Conservation (phyloP, 2,329 filamentous ascomycete species). For the Phaeosphaeria sp. region DNA sequence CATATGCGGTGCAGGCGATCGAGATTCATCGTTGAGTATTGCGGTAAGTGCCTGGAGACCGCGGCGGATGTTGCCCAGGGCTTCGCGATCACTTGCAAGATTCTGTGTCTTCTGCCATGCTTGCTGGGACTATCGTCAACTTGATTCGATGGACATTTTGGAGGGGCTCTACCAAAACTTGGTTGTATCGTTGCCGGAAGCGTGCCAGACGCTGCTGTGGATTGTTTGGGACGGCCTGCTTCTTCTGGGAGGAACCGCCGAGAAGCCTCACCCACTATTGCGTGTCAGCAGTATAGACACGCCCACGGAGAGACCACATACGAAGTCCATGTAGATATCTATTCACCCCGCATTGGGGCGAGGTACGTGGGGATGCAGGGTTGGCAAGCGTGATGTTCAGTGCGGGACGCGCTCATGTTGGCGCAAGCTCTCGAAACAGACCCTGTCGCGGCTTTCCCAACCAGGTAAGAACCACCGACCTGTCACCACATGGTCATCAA, state of each 20-base stretch:
- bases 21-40: slow-evolving; percentile 87
- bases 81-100: slow-evolving; percentile 58
- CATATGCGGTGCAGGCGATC: slow-evolving; percentile 85
- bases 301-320: background rate
- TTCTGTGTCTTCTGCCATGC: slow-evolving; percentile 65
- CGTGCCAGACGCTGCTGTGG: slow-evolving; percentile 66
- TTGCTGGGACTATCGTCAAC: slow-evolving; percentile 52
- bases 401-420: background rate
- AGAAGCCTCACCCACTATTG: slow-evolving; percentile 68
- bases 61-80: slow-evolving; percentile 57
- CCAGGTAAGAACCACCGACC: background rate
- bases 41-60: slow-evolving; percentile 64
- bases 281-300: background rate
- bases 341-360: slow-evolving; percentile 1
- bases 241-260: slow-evolving; percentile 61
- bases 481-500: background rate
- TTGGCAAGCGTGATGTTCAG: background rate
- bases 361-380: slow-evolving; percentile 1
- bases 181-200: slow-evolving; percentile 67
- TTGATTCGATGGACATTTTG: no score
- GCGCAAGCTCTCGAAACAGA: background rate
- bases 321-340: slow-evolving; percentile 1
- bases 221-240: slow-evolving; percentile 58
- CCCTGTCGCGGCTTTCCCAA: background rate
- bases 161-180: slow-evolving; percentile 55